Base-by-base conservation (phyloP, 1,284 basidiomycete genomes). In the Phenoliferia sp. region DNA sequence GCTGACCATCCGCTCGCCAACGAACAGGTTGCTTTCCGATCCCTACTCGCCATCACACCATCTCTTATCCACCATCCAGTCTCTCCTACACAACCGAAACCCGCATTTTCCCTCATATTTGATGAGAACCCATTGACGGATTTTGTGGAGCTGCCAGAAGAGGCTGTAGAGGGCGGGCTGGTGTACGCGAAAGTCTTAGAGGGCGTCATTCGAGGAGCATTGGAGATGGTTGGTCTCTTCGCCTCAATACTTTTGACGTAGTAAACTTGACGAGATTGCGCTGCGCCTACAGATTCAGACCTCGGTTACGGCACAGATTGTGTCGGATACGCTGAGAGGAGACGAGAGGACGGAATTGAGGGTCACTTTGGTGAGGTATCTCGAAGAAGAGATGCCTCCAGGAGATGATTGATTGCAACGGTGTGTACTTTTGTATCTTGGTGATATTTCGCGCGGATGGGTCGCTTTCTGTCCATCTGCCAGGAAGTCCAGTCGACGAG, bases 121-220 rank as follows among this genome's bases (percentile, higher is more conserved):
- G 94, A 98, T 65, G 96, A 99, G 78, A 99, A 99, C 77, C 96
- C 96, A 0, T 79, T 99, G 62, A 88, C 94, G 10, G 96, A 99
- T 76, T 99, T 99, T 78, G 95, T 97, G 44, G 96, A 99, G 78
- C 83, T 99, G 55, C 96, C 96, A 0, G 88, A 92, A 63, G 94
- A 97, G 75, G 94, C 88, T 5, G 82, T 93, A 17, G 59, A 93
- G 77, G 91, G 91, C 15, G 94, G 94, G 0, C 81, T 99, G 36
- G 96, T 93, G 92, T 99, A 94, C 80, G 93, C 90, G 78, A 99
- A 99, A 79, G 88, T 99, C 33, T 81, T 96, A 0, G 95, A 92
- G 73, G 96, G 96, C 3, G 95, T 99, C 1, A 80, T 99, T 59
- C 83, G 94, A 63, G 96, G 96, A 1, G 87, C 94, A 31, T 79